A percentile compares a stretch with the other conserved stretches of the same genome.
These are phyloP conservation scores for Leccinum uliginosum DNA, from an alignment of 768 basidiomycete species.

Conservation along the genomic window DNA sequence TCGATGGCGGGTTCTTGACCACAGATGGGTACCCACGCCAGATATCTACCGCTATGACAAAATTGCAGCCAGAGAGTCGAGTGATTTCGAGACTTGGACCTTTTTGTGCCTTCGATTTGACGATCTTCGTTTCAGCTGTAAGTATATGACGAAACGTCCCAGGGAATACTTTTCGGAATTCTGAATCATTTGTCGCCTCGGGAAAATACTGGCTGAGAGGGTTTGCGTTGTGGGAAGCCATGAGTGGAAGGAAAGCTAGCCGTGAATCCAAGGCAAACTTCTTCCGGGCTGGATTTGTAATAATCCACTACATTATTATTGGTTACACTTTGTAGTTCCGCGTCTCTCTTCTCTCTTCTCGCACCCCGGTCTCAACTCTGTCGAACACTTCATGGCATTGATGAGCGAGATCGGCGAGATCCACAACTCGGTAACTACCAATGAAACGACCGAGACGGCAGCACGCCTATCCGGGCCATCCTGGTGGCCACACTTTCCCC, in stretches of 20 bases:
- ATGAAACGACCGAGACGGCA: not conserved
- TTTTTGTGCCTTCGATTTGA: not conserved
- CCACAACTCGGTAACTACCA: not conserved
- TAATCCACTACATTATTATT: not conserved
- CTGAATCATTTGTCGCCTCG: not conserved
- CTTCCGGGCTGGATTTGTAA: constrained; percentile 5
- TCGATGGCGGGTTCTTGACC: not conserved
- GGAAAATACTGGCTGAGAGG: not conserved
- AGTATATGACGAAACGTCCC: not conserved
- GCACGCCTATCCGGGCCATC: constrained; percentile 5
- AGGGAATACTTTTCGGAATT: not conserved
- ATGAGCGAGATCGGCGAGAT: constrained; percentile 6
- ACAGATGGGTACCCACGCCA: not conserved
- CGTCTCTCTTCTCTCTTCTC: not conserved
- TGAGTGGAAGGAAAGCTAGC: no score
- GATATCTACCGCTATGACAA: not conserved
- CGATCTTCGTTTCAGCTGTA: not conserved
- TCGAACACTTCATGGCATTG: not conserved
- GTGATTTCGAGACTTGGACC: not conserved
- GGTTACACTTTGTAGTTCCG: not conserved
- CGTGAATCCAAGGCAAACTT: no score
- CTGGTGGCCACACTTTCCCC: constrained; percentile 25
- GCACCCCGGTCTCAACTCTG: not conserved
- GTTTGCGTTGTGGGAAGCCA: not conserved
- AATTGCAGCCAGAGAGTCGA: not conserved